Base-by-base conservation (phyloP, 148 eudicot genomes). In the Fagopyrum esculentum region DNA sequence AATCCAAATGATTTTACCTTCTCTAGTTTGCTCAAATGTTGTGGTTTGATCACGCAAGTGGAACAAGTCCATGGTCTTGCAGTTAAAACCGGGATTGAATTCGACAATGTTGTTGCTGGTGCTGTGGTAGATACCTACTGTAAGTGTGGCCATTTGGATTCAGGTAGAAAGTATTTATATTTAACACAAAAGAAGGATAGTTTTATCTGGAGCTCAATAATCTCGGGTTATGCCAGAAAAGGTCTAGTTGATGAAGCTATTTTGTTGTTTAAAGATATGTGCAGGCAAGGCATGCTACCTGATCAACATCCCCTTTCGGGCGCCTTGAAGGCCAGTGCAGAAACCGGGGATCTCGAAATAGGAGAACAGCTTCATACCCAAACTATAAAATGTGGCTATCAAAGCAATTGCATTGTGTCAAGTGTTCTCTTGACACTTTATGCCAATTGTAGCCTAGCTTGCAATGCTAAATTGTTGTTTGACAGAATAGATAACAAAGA, bases 141-240 rank as follows among this genome's bases (percentile, higher is more conserved):
- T n/a, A 76, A 76, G 35, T 69, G 66, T 52, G 74, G 78, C 6
- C 6, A 54, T 40, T 30, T 69, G 72, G 49, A 52, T 52, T 76
- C 68, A 17, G 66, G 68, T 6, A 45, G 9, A 26, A 76, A 76
- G 57, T 45, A 66, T 49, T 43, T 76, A 40, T 46, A 44, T 40
- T 76, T 57, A 11, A 69, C 56, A n/a, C 61, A 76, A 40, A 19
- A 6, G 66, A 76, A 69, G 45, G 74, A 76, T 69, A 35, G 44
- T 52, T 76, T 69, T 69, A 72, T 69, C 29, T 76, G 78, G 78
- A 76, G 78, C 45, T 76, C 78, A 10, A 76, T 76, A 54, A 76
- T 76, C 45, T 76, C 78, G 26, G 74, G 78, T 69, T 69, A 76
- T 52, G 78, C 74, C 1, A 66, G 74, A 76, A 76, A 52, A 69